Evolutionary conservation across 139 green algal genomes (phyloP).

Genomic region (Picochlorum sp.): DNA sequence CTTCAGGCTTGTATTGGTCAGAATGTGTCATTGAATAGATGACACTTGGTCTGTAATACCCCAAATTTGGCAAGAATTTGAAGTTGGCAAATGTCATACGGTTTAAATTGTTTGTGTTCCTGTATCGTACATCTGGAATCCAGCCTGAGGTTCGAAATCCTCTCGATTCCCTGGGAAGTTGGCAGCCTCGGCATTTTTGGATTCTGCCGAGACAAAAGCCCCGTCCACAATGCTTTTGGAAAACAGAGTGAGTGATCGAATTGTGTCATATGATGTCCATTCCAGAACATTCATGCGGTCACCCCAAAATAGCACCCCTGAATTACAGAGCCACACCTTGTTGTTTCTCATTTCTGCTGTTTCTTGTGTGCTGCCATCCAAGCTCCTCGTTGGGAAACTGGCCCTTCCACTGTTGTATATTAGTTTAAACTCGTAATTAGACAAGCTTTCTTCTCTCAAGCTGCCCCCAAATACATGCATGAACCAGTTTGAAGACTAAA

Average conservation of each 20-base stretch:
- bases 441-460: slow-evolving; percentile 21
- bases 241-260: background rate
- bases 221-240: slow-evolving; percentile 27
- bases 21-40: slow-evolving; percentile 37
- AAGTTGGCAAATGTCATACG: slow-evolving; percentile 48
- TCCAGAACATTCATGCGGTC: background rate
- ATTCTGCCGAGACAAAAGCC: slow-evolving; percentile 26
- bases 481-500: slow-evolving; percentile 15
- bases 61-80: slow-evolving; percentile 34
- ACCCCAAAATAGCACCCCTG: background rate
- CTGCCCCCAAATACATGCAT: slow-evolving; percentile 46
- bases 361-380: background rate
- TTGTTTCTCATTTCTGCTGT: background rate
- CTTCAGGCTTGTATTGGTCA: slow-evolving; percentile 48
- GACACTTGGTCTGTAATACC: slow-evolving; percentile 16
- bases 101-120: slow-evolving; percentile 43
- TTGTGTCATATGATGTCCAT: slow-evolving; percentile 2
- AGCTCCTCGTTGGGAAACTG: background rate
- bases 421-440: slow-evolving; percentile 6
- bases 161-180: slow-evolving; percentile 30
- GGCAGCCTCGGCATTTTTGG: slow-evolving; percentile 21
- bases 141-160: slow-evolving; percentile 39
- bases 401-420: slow-evolving; percentile 2
- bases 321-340: slow-evolving; percentile 3
- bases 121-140: slow-evolving; percentile 43